phyloP scores from a whole-genome alignment of 176 grass and related monocot genomes.

The Cenchrus fungigraminus region DNA sequence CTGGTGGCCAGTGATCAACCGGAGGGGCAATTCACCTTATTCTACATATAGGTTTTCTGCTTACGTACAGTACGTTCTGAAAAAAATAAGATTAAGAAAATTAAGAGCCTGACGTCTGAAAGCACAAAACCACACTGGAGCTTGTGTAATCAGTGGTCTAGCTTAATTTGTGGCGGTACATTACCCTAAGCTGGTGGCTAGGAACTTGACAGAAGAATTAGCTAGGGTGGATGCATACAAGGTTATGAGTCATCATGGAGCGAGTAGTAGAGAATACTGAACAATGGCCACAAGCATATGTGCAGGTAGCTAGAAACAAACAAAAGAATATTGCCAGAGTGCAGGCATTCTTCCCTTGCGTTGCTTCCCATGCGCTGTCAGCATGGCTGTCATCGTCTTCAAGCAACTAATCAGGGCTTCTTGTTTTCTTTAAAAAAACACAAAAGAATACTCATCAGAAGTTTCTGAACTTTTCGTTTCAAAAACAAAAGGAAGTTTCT shows the following conservation, averaged over 20 bases:
- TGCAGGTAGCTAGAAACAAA: neutral
- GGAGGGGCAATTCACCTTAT: constrained; percentile 21
- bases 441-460: neutral
- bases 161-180: neutral
- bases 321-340: neutral
- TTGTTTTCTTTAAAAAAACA: neutral
- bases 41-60: constrained; percentile 13
- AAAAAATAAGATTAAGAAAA: neutral
- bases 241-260: neutral
- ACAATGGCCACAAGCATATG: neutral
- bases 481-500: neutral
- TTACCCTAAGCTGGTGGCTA: neutral
- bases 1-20: constrained; percentile 40
- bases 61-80: constrained; percentile 32
- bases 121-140: neutral
- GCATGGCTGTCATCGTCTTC: neutral
- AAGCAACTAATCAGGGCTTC: neutral
- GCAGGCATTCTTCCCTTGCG: neutral
- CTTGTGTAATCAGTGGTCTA: constrained; percentile 8
- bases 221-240: neutral
- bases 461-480: neutral
- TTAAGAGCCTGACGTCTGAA: constrained; percentile 14
- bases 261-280: neutral
- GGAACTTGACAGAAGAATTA: neutral
- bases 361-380: neutral